A percentile compares a stretch with the other conserved stretches of the same genome.
Evolutionary conservation across 176 grass and related monocot species (phyloP).

Genomic region (Ampelocalamus luodianensis): DNA sequence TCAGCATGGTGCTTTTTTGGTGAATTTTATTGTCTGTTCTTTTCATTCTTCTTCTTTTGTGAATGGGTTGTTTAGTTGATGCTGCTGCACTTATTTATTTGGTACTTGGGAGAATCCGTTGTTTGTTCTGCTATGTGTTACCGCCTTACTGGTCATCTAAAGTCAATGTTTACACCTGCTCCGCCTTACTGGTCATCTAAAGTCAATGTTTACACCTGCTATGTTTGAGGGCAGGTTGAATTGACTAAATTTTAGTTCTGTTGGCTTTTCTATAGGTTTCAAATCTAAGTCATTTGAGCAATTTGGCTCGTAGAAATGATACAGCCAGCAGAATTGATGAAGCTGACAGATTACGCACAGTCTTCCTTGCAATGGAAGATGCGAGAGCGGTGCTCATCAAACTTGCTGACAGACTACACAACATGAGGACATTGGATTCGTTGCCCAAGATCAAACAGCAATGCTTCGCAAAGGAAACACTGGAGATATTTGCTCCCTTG

Average conservation of each 20-base stretch:
- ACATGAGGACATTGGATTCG: constrained; percentile 68
- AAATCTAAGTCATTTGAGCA: constrained; percentile 79
- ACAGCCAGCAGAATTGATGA: constrained; percentile 77
- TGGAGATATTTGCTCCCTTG: constrained; percentile 79
- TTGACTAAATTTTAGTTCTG: constrained; percentile 4
- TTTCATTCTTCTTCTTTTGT: constrained; percentile 23
- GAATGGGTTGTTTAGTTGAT: neutral
- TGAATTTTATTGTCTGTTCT: constrained; percentile 19
- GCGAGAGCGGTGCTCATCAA: constrained; percentile 76
- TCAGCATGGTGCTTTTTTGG: neutral
- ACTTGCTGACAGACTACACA: constrained; percentile 77
- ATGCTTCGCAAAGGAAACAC: constrained; percentile 71
- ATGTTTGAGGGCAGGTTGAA: constrained; percentile 16
- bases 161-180: constrained; percentile 20
- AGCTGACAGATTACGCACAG: constrained; percentile 66
- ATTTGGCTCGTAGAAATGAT: constrained; percentile 72
- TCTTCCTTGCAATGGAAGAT: constrained; percentile 82
- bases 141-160: neutral
- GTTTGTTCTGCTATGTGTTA: constrained; percentile 3
- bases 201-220: constrained; percentile 20
- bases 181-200: too few relatives aligned
- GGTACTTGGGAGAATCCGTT: constrained; percentile 18
- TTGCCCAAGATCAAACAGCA: constrained; percentile 70
- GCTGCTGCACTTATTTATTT: constrained; percentile 1
- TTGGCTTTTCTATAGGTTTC: constrained; percentile 60